Evolutionary conservation across 2,329 filamentous ascomycete species (phyloP), one percentile per base, ranked within the genome.

Genomic region (Clarireedia homoeocarpa): DNA sequence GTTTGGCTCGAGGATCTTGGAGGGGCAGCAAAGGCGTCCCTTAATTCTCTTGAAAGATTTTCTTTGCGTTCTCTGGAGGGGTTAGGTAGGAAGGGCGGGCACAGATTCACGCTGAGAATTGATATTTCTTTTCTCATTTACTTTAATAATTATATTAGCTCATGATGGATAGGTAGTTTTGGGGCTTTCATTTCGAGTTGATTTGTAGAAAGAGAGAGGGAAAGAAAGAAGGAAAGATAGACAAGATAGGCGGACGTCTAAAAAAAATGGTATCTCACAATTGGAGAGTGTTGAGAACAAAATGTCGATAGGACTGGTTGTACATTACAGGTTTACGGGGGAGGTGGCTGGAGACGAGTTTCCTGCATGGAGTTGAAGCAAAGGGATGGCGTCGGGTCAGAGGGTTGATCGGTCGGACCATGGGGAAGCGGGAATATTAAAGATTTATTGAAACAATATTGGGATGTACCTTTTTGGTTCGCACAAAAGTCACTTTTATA

Each of bases 141-240:
- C 39, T 42, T 54, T 40, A 49, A 49, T 54, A 54, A 48, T 49
- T 42, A 54, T 54, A 54, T 54, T 54, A 40, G 52, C 52, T 49
- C 47, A 54, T 54, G 38, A 48, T 38, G 44, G 52, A 54, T 49
- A 36, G 44, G 52, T 24, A 46, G 44, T 23, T 48, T 39, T 47
- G 39, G 20, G 5, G 2, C 4, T 7, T n/a, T 7, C 6, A 6
- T 40, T 49, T 49, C 9, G 3, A n/a, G 12, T 48, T 27, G n/a
- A 14, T 26, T 34, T 51, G 24, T 27, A n/a, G n/a, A 40, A 17
- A 23, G n/a, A 46, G 23, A 26, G 20, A 24, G 42, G 23, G 36
- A 14, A 30, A 48, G 26, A 14, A 36, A 42, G 24, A 51, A 44
- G 24, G 39, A 44, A 51, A 24, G 40, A 5, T 5, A 15, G 14